A percentile compares a stretch with the other conserved stretches of the same genome.
These are phyloP conservation scores for Spinacia oleracea DNA, from an alignment of 179 eudicot species.

Conservation along the genomic window DNA sequence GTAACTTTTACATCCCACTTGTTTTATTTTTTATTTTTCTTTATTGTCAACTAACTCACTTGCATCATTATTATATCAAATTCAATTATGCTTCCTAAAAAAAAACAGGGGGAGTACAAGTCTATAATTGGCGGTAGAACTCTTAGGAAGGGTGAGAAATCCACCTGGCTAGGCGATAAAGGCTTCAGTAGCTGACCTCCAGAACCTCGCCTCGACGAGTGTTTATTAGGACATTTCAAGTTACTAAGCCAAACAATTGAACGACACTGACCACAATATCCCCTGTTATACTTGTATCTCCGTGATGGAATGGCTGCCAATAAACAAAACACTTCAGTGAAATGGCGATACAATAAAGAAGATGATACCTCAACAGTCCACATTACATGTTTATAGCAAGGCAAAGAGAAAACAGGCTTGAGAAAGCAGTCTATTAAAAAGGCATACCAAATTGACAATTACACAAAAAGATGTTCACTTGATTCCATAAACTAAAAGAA, in stretches of 20 bases:
- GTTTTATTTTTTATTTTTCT: too few relatives aligned
- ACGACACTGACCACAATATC: conserved; percentile 58
- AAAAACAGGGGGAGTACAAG: too few relatives aligned
- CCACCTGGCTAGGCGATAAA: conserved; percentile 57
- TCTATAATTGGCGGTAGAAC: too few relatives aligned
- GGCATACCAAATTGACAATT: neutral
- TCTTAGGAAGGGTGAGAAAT: neutral
- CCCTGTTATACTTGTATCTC: conserved; percentile 56
- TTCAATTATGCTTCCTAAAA: too few relatives aligned
- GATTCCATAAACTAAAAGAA: neutral
- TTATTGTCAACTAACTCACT: too few relatives aligned
- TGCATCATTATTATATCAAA: too few relatives aligned
- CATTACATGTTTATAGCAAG: neutral
- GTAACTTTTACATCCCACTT: too few relatives aligned
- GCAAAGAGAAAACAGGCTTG: neutral
- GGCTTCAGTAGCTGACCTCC: conserved; percentile 42
- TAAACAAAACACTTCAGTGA: neutral
- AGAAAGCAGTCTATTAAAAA: neutral
- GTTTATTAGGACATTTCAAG: conserved; percentile 43
- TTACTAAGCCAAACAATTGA: conserved; percentile 64
- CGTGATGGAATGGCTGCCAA: conserved; percentile 46
- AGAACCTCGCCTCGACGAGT: conserved; percentile 18
- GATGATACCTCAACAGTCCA: neutral
- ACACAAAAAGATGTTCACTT: neutral
- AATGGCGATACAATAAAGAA: neutral